Conservation (phyloP, 345 rosid species). For the Hibiscus mutabilis region DNA sequence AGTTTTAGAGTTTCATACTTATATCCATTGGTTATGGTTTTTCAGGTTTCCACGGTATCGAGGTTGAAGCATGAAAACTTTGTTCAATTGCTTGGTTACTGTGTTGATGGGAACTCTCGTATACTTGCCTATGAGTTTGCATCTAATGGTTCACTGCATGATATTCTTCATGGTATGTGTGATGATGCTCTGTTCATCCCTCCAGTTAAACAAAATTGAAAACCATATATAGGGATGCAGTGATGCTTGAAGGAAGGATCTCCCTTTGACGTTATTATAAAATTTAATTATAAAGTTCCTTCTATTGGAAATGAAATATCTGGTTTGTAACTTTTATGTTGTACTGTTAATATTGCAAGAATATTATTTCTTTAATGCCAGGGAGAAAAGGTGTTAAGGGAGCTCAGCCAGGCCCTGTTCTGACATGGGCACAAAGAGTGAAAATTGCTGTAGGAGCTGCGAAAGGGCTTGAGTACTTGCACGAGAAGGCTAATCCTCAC, state of each 20-base stretch:
- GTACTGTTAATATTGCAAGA: slow-evolving; percentile 1
- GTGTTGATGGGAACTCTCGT: slow-evolving; percentile 60
- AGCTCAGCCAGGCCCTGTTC: slow-evolving; percentile 73
- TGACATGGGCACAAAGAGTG: slow-evolving; percentile 73
- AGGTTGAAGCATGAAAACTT: slow-evolving; percentile 65
- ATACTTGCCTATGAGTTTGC: slow-evolving; percentile 25
- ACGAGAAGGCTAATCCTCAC: slow-evolving; percentile 58
- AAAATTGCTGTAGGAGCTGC: slow-evolving; percentile 88
- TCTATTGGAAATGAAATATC: neutral
- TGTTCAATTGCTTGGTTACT: slow-evolving; percentile 69
- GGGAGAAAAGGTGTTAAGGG: slow-evolving; percentile 85
- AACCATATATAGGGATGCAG: neutral
- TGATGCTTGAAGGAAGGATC: neutral
- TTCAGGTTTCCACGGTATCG: slow-evolving; percentile 78
- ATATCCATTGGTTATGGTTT: neutral
- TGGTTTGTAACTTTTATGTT: neutral
- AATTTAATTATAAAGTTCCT: neutral
- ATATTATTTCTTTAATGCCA: slow-evolving; percentile 24
- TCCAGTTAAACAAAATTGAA: neutral
- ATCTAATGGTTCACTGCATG: slow-evolving; percentile 1
- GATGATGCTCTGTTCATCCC: neutral
- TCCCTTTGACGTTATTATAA: neutral
- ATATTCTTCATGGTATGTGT: slow-evolving; percentile 23
- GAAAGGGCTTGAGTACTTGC: slow-evolving; percentile 72
- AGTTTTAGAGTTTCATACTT: slow-evolving; percentile 4